These are phyloP conservation scores for Tolypocladium album DNA, from an alignment of 2,329 filamentous ascomycete species.

Conservation along the genomic window DNA sequence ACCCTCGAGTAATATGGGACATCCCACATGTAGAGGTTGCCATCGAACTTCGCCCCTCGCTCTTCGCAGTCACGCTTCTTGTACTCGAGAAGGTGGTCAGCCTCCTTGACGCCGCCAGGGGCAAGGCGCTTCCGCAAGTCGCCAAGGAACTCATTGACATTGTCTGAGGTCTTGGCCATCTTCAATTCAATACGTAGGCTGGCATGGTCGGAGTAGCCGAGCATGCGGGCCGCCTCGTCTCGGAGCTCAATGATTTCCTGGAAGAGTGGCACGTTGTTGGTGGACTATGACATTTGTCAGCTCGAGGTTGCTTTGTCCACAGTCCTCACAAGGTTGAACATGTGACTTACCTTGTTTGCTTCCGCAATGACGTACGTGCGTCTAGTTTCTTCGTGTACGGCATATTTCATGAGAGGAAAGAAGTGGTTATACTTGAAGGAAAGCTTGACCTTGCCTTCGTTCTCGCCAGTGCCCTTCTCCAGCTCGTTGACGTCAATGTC, in stretches of 20 bases:
- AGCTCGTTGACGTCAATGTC: slow-evolving; percentile 51
- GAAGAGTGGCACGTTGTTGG: slow-evolving; percentile 63
- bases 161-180: slow-evolving; percentile 71
- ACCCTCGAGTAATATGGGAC: slow-evolving; percentile 69
- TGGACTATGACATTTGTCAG: slow-evolving; percentile 32
- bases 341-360: slow-evolving; percentile 56
- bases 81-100: slow-evolving; percentile 56
- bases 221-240: slow-evolving; percentile 65
- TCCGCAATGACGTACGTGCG: slow-evolving; percentile 62
- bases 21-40: slow-evolving; percentile 75
- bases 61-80: slow-evolving; percentile 61
- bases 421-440: slow-evolving; percentile 79
- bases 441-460: slow-evolving; percentile 63
- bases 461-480: slow-evolving; percentile 61
- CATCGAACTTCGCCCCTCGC: slow-evolving; percentile 48
- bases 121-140: slow-evolving; percentile 58
- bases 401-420: slow-evolving; percentile 70
- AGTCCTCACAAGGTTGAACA: background rate
- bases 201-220: slow-evolving; percentile 70
- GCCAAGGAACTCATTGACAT: slow-evolving; percentile 60
- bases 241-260: slow-evolving; percentile 63
- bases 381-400: slow-evolving; percentile 57
- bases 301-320: background rate
- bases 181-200: slow-evolving; percentile 69
- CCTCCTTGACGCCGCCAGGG: slow-evolving; percentile 61